Conservation (phyloP, 2,329 filamentous ascomycete species). For the Alternaria metachromatica region DNA sequence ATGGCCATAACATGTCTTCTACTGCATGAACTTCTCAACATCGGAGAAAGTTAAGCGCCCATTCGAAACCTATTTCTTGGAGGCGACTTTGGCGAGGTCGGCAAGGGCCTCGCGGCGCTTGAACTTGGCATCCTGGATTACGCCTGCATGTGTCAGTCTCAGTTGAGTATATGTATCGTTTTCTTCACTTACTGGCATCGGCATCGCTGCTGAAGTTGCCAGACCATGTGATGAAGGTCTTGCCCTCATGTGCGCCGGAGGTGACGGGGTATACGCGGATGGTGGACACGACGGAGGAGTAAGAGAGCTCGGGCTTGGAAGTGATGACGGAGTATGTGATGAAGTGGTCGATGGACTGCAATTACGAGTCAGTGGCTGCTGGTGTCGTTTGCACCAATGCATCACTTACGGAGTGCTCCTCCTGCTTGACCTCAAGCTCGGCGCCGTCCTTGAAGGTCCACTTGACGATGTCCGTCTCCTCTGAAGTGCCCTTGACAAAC, state of each 20-base stretch:
- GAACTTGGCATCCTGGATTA: conserved; percentile 77
- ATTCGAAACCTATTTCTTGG: conserved; percentile 40
- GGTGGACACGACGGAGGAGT: conserved; percentile 71
- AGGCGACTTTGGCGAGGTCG: conserved; percentile 65
- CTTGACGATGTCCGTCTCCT: conserved; percentile 71
- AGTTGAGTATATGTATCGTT: accelerated
- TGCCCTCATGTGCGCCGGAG: conserved; percentile 68
- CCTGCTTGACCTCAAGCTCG: conserved; percentile 74
- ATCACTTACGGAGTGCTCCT: conserved; percentile 71
- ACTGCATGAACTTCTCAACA: background rate
- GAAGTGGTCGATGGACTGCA: conserved; percentile 67
- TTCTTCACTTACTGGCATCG: conserved; percentile 63
- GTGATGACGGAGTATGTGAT: conserved; percentile 77
- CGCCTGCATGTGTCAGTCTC: conserved; percentile 55
- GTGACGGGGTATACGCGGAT: conserved; percentile 71
- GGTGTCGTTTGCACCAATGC: background rate
- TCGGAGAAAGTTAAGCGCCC: background rate
- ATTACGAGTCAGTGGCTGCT: background rate
- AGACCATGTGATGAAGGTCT: conserved; percentile 73
- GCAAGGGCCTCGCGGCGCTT: conserved; percentile 75
- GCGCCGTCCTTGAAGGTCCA: conserved; percentile 76
- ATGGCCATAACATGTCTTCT: background rate
- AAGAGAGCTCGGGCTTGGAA: conserved; percentile 68
- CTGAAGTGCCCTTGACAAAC: conserved; percentile 66
- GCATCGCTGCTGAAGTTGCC: conserved; percentile 75